Conservation (phyloP, 352 stramenopile species). For the Globisporangium middletonii region DNA sequence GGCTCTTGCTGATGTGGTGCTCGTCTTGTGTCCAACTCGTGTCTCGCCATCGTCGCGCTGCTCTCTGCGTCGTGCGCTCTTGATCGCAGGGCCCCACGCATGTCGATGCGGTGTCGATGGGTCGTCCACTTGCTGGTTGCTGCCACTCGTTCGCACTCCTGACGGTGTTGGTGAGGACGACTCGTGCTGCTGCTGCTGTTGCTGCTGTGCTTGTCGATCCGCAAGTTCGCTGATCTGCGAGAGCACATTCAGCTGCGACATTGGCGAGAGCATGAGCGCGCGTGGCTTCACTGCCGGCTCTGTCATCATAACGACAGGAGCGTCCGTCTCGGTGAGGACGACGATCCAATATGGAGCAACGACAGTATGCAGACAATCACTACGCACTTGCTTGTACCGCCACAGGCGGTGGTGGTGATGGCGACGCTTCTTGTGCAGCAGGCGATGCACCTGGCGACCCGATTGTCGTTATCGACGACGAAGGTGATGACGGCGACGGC, state of each 20-base stretch:
- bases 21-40: too few species aligned
- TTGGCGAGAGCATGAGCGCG: constrained; percentile 49
- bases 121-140: not conserved
- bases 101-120: constrained; percentile 2
- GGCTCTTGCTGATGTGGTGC: not conserved
- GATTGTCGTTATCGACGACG: not conserved
- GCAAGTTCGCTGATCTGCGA: constrained; percentile 73
- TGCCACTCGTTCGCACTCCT: not conserved
- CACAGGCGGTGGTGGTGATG: not conserved
- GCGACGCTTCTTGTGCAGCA: not conserved
- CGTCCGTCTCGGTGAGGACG: not conserved
- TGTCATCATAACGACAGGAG: not conserved
- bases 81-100: constrained; percentile 18
- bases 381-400: not conserved
- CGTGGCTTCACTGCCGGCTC: not conserved
- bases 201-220: constrained; percentile 19
- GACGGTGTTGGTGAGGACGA: not conserved
- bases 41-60: too few species aligned
- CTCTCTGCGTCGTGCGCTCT: too few species aligned
- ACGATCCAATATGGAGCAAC: not conserved
- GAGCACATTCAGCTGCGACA: constrained; percentile 65
- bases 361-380: not conserved
- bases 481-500: not conserved
- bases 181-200: not conserved
- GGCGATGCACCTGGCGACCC: not conserved